phyloP scores from a whole-genome alignment of 169 alveolate species.

The Pseudocohnilembus persalinus region DNA sequence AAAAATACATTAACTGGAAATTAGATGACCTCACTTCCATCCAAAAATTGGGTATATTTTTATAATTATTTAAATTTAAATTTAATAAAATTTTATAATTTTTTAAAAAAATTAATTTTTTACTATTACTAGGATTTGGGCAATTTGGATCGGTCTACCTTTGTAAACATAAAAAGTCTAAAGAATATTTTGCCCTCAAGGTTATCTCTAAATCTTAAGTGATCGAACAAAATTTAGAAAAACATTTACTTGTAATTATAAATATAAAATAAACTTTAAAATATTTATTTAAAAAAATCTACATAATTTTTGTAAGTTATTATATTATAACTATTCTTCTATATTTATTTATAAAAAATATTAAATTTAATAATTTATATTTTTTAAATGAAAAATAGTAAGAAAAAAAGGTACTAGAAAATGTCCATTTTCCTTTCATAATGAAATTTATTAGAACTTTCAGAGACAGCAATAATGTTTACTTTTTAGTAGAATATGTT shows the following conservation, averaged over 20 bases:
- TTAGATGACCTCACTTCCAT: constrained; percentile 38
- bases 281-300: no score
- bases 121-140: constrained; percentile 41
- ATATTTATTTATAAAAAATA: no score
- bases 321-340: no score
- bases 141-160: constrained; percentile 46
- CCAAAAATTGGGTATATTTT: constrained; percentile 23
- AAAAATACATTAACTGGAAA: constrained; percentile 26
- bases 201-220: constrained; percentile 36
- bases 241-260: constrained; percentile 18
- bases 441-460: constrained; percentile 74
- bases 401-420: constrained; percentile 38
- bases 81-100: constrained; percentile 1
- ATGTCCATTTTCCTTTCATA: constrained; percentile 59
- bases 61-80: not conserved
- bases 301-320: no score
- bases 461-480: constrained; percentile 56
- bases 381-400: not conserved
- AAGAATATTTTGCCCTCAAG: constrained; percentile 40
- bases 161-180: constrained; percentile 27
- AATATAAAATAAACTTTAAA: not conserved
- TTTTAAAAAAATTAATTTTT: no score
- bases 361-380: no score
- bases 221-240: constrained; percentile 39
- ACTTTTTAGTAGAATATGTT: constrained; percentile 69